Evolutionary conservation across 164 flowering plant species (phyloP), one percentile per base, ranked within the genome.

Genomic region (Paratinospora sagittata): DNA sequence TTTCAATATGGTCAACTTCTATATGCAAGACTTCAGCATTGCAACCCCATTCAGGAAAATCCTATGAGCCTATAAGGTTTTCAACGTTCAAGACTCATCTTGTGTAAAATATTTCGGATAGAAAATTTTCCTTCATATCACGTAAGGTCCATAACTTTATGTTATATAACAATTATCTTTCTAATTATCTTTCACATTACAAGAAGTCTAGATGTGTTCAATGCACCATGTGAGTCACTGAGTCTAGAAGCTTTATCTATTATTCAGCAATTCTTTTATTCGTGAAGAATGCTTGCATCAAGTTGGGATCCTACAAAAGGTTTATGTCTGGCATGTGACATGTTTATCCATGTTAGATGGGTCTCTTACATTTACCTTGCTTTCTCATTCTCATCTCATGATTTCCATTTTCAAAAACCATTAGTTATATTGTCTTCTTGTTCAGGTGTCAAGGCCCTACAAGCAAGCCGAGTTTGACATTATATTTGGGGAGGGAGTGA

Each of bases 381-480:
- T 49, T 13, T 49, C 16, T 6, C 17, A 3, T 49, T 17, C 57
- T 49, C 57, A 49, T 49, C 57, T 49, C 19, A 17, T 14, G 57
- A 49, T 49, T 17, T 3, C 19, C 19, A 0, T 17, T 12, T 17
- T 49, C 16, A 19, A 17, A n/a, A 49, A 3, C 57, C 11, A 17
- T 49, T 3, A 13, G 19, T 49, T 49, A 3, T 49, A 49, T 49
- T 17, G 12, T 30, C 27, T 68, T 24, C 68, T 73, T 70, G 37
- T 61, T 65, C 43, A 94, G 98, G 98, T 95, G 27, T 95, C 98
- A 60, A 87, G 98, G 77, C 98, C 98, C 43, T 95, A 95, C 87
- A 95, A 89, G 80, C 97, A 90, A 85, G 97, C 98, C 1, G 98
- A 95, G 64, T 87, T 95, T 78, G 97, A 95, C 70, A 92, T 92